phyloP scores from a whole-genome alignment of 2,329 filamentous ascomycete species.

The Scedosporium apiospermum region DNA sequence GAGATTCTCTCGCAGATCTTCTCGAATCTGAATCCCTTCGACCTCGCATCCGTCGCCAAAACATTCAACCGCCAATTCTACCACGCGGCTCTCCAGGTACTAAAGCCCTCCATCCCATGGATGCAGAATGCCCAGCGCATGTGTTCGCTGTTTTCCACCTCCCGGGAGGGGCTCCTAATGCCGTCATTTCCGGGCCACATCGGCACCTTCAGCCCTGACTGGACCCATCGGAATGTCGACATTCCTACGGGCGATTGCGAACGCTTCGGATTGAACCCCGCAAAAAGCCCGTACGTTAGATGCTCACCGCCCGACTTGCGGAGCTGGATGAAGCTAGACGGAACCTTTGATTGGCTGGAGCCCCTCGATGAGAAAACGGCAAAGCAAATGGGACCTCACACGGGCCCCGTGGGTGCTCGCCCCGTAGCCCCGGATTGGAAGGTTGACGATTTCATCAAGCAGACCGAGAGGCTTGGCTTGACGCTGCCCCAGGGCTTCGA shows the following conservation, averaged over 20 bases:
- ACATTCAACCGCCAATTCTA: slow-evolving; percentile 1
- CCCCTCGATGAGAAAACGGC: neutral
- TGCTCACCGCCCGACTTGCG: slow-evolving; percentile 6
- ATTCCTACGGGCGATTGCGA: neutral
- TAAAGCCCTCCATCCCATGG: neutral
- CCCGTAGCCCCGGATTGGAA: neutral
- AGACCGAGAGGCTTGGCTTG: neutral
- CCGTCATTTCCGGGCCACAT: slow-evolving; percentile 1
- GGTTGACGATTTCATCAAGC: neutral
- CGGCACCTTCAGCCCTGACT: neutral
- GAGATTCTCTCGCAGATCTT: neutral
- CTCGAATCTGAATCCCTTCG: slow-evolving; percentile 2
- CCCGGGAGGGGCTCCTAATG: neutral
- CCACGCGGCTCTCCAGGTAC: neutral
- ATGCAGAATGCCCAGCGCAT: neutral
- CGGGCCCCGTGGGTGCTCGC: neutral
- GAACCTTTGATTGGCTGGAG: slow-evolving; percentile 4
- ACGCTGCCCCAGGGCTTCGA: slow-evolving; percentile 3
- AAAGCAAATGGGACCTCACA: neutral
- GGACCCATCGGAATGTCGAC: neutral
- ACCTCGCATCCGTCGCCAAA: neutral
- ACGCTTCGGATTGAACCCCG: neutral
- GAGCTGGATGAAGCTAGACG: slow-evolving; percentile 4
- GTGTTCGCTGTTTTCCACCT: neutral
- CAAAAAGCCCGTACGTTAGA: neutral